Base-by-base conservation (phyloP, 2,329 filamentous ascomycete genomes). In the Helotiales sp. region DNA sequence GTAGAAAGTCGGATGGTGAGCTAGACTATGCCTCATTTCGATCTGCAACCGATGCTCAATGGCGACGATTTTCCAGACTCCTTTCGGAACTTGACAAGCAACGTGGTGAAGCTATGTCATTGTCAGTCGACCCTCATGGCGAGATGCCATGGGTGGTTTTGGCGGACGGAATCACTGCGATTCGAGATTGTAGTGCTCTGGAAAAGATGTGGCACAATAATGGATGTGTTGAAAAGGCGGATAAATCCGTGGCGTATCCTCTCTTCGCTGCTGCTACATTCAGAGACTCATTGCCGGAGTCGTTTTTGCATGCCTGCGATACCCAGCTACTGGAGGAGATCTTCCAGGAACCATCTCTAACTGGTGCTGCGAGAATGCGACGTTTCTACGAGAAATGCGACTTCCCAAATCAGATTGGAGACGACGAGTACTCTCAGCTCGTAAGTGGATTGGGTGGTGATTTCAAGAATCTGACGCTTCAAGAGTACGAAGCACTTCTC, bases 1-100 rank as follows among this genome's bases (percentile, higher is more conserved):
- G 87, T 52, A 88, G 87, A 63, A 83, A 82, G 32, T 81, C 87
- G 10, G 84, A 87, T 15, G 88, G 88, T 15, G 86, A 85, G 30
- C 87, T 92, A 79, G 91, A 96, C 74, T 93, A 92, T 72, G 88
- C 91, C 26, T 85, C 89, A 65, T 96, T 94, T 77, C 86, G 91
- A 65, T 82, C 84, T 37, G 89, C 92, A 34, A 89, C 91, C 62
- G 91, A 96, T 75, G 85, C 87, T 11, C 93, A 97, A 77, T 99
- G 96, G 96, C 89, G 91, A 70, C 88, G 92, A 60, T 97, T 97
- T 79, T 97, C 93, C 81, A 89, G 93, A 34, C 85, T 98, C 20
- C 85, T 97, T 20, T 85, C 92, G 13, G 94, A 97, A 77, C 82
- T 99, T 47, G 93, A 98, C 77, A 93, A 91, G 74, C 90, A 93